Evolutionary conservation across 202 grass and related monocot species (phyloP).

Genomic region (Carex arenaria): DNA sequence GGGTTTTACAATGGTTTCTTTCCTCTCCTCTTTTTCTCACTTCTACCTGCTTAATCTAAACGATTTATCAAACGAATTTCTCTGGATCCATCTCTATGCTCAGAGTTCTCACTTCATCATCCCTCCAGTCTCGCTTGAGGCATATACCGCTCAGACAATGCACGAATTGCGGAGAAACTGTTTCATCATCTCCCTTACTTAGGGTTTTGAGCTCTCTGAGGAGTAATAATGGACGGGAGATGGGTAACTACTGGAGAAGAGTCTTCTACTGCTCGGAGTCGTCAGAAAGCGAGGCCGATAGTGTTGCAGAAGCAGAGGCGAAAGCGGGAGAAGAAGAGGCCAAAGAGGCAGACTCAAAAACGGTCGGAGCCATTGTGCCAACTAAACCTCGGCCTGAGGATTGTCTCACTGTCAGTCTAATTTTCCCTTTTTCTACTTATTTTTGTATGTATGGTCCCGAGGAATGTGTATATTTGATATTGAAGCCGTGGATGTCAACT

Average conservation of each 20-base stretch:
- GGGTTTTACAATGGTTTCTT: conserved; percentile 36
- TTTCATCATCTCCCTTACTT: conserved; percentile 46
- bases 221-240: conserved; percentile 6
- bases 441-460: background rate
- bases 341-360: conserved; percentile 38
- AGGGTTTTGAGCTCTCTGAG: conserved; percentile 45
- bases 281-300: conserved; percentile 28
- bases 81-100: conserved; percentile 36
- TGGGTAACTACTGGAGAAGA: conserved; percentile 31
- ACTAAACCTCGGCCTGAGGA: conserved; percentile 55
- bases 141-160: conserved; percentile 10
- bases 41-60: background rate
- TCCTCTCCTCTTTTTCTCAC: background rate
- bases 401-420: conserved; percentile 39
- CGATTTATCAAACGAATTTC: background rate
- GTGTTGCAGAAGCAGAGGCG: conserved; percentile 27
- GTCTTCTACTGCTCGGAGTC: conserved; percentile 64
- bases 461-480: background rate
- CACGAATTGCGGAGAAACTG: conserved; percentile 26
- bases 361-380: conserved; percentile 58
- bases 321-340: conserved; percentile 34
- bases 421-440: background rate
- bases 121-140: conserved; percentile 23
- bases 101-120: conserved; percentile 13
- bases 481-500: background rate